Base-by-base conservation (phyloP, 2,329 filamentous ascomycete genomes). In the Beauveria pseudobassiana region DNA sequence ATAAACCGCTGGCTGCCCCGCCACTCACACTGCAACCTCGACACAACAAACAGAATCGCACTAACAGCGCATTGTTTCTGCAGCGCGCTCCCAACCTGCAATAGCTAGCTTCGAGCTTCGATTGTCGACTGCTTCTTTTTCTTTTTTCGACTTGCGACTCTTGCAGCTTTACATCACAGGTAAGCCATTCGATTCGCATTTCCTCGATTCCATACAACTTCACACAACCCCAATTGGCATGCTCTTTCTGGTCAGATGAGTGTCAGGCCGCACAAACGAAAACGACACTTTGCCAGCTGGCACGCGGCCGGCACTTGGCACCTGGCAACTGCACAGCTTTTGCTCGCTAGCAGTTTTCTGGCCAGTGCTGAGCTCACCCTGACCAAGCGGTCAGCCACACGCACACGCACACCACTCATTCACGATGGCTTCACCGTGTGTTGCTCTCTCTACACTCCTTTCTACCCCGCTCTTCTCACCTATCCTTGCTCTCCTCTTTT, bases 391-490 rank as follows among this genome's bases (percentile, higher is more conserved):
- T 60, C 57, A 52, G 57, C 26, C 34, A 38, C 57, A 46, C n/a
- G 24, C 57, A 43, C 30, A 58, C 55, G 28, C 38, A 22, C n/a
- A 9, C 26, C 16, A 30, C 28, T 22, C 43, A 46, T 43, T 62
- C 59, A 62, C 59, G 59, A 62, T 62, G 59, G 34, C 59, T 56
- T 62, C 59, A 62, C 42, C 52, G 30, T 56, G 30, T 56, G 50
- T n/a, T 40, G 24, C 48, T 53, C n/a, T 20, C 20, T 24, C 12
- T 38, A 3, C 26, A 20, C 30, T 4, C n/a, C 5, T 12, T 24
- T 22, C n/a, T n/a, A 18, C 22, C 38, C 5, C 49, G 14, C 18
- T 30, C 38, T n/a, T 46, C n/a, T 45, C n/a, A 7, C 38, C 6
- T 14, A 7, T 60, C 40, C 34, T 20, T 24, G 12, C 14, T 43